A percentile compares a stretch with the other conserved stretches of the same genome.
Conservation (phyloP, 2,329 filamentous ascomycete species). For the Diplocarpon rosae region DNA sequence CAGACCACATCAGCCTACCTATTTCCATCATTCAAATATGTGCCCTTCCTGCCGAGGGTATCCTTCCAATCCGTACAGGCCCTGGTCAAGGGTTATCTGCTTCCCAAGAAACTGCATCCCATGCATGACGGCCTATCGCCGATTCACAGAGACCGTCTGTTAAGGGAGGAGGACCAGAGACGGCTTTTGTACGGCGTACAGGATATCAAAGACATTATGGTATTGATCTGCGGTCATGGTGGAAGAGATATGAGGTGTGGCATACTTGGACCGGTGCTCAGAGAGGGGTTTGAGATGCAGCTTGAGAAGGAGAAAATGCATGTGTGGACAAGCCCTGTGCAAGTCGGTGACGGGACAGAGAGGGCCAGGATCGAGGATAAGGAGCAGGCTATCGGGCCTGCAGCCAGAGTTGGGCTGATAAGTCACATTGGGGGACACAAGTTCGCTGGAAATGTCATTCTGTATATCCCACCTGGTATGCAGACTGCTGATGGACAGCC, state of each 20-base stretch:
- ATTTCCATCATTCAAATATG: conserved; percentile 73
- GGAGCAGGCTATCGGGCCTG: conserved; percentile 8
- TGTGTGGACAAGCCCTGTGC: conserved; percentile 37
- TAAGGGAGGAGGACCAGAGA: conserved; percentile 41
- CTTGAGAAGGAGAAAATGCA: conserved; percentile 39
- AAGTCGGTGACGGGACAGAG: conserved; percentile 3
- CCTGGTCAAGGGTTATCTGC: conserved; percentile 53
- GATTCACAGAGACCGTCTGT: conserved; percentile 42
- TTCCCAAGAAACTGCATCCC: conserved; percentile 50
- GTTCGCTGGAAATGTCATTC: conserved; percentile 73
- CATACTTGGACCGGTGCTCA: conserved; percentile 62
- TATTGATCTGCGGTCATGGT: conserved; percentile 83
- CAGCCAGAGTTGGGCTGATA: conserved; percentile 55
- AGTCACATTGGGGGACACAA: conserved; percentile 80
- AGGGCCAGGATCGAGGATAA: conserved; percentile 32
- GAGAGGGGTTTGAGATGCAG: conserved; percentile 55
- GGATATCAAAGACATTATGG: conserved; percentile 55
- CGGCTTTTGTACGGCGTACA: conserved; percentile 44
- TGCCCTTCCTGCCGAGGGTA: conserved; percentile 57
- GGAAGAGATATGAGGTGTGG: conserved; percentile 76
- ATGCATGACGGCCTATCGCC: conserved; percentile 47
- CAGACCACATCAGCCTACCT: conserved; percentile 59
- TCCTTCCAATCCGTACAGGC: conserved; percentile 44
- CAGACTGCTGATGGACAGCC: conserved; percentile 30
- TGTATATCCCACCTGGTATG: conserved; percentile 57